Evolutionary conservation across 2,329 filamentous ascomycete genomes (phyloP).

Genomic region (Aspergillus viridinutans): DNA sequence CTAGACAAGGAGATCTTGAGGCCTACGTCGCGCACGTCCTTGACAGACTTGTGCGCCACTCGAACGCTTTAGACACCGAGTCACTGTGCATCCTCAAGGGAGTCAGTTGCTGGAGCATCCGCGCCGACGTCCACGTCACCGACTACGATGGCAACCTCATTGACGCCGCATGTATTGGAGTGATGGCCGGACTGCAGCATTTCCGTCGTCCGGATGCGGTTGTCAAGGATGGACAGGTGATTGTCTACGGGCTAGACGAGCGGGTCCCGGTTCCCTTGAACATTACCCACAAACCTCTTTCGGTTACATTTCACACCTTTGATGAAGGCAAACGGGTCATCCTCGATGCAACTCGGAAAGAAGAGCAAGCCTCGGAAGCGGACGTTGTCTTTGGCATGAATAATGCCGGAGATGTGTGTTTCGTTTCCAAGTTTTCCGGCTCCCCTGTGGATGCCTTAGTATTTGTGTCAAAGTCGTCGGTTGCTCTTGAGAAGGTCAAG

Average conservation of each 20-base stretch:
- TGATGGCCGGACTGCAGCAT: constrained; percentile 83
- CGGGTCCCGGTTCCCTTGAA: constrained; percentile 85
- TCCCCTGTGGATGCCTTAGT: constrained; percentile 73
- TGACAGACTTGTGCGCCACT: constrained; percentile 90
- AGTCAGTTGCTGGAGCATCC: constrained; percentile 84
- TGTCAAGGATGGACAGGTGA: constrained; percentile 78
- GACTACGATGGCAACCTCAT: constrained; percentile 87
- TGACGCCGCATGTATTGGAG: constrained; percentile 78
- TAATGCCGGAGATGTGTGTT: constrained; percentile 82
- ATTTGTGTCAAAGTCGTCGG: constrained; percentile 69
- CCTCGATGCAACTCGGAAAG: constrained; percentile 44
- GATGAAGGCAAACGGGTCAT: constrained; percentile 43
- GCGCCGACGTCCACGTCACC: constrained; percentile 87
- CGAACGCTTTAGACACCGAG: constrained; percentile 88
- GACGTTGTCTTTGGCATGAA: constrained; percentile 79
- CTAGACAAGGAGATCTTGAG: constrained; percentile 74
- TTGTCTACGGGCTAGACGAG: constrained; percentile 78
- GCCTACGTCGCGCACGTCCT: constrained; percentile 80
- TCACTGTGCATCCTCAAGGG: constrained; percentile 90
- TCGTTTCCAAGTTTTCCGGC: constrained; percentile 86
- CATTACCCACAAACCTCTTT: constrained; percentile 88
- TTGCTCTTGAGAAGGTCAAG: constrained; percentile 74
- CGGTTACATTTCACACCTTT: constrained; percentile 84
- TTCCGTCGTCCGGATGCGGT: constrained; percentile 87
- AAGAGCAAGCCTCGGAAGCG: constrained; percentile 57